These are phyloP conservation scores for Talaromyces wortmannii DNA, from an alignment of 495 filamentous ascomycete species.

Conservation along the genomic window DNA sequence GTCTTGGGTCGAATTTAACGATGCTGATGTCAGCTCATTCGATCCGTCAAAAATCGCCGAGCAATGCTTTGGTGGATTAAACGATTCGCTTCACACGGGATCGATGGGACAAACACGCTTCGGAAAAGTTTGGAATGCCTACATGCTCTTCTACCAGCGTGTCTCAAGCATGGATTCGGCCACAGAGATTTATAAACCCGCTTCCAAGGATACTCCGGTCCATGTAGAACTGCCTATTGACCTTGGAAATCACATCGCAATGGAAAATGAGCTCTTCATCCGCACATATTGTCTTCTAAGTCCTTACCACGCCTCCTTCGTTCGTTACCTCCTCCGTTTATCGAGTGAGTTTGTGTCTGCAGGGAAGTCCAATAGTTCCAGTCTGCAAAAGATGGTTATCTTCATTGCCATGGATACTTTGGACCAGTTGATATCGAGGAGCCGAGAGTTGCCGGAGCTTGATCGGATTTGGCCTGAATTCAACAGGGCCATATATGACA, in stretches of 20 bases:
- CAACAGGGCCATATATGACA: conserved; percentile 38
- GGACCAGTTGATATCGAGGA: conserved; percentile 69
- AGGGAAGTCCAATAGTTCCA: conserved; percentile 42
- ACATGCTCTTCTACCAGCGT: conserved; percentile 97
- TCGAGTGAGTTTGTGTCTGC: conserved; percentile 32
- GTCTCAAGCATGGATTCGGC: conserved; percentile 52
- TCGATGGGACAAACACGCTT: conserved; percentile 33
- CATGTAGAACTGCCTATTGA: conserved; percentile 48
- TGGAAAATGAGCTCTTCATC: conserved; percentile 67
- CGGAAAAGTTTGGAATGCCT: conserved; percentile 78
- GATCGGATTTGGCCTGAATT: conserved; percentile 49
- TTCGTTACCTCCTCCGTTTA: conserved; percentile 48
- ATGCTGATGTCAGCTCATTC: conserved; percentile 70
- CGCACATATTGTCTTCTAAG: conserved; percentile 79
- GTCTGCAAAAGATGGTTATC: conserved; percentile 53
- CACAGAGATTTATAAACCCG: conserved; percentile 18
- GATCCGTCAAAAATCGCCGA: conserved; percentile 65
- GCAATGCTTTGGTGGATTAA: conserved; percentile 74
- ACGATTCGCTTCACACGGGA: conserved; percentile 36
- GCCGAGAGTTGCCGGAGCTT: conserved; percentile 63
- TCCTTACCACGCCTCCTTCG: conserved; percentile 61
- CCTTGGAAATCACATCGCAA: conserved; percentile 54
- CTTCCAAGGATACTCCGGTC: conserved; percentile 36
- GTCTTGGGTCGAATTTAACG: conserved; percentile 90
- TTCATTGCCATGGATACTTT: conserved; percentile 66